These are phyloP conservation scores for Sugiyamaella grinbergsii DNA, from an alignment of 1,139 yeast genomes.

Conservation along the genomic window DNA sequence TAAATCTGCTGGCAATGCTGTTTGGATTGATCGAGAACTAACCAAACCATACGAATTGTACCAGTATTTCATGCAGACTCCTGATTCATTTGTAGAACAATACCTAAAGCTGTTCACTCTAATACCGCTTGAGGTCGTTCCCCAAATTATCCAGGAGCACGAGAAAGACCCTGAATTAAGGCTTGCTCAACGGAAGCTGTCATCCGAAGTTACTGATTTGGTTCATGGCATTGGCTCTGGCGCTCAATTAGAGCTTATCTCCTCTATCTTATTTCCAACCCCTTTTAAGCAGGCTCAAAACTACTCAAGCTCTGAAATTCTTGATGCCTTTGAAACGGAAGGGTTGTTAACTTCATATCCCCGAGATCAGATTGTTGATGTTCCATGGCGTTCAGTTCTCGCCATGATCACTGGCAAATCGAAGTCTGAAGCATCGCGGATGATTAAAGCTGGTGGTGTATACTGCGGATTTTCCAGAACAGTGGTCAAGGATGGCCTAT, in stretches of 20 bases:
- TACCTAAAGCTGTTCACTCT: constrained; percentile 78
- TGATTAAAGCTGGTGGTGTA: constrained; percentile 72
- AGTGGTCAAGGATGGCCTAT: constrained; percentile 51
- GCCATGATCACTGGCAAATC: constrained; percentile 47
- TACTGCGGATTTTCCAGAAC: constrained; percentile 68
- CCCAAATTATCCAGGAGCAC: constrained; percentile 56
- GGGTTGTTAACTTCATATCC: constrained; percentile 54
- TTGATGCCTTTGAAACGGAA: constrained; percentile 62
- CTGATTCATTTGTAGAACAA: constrained; percentile 73
- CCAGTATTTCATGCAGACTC: constrained; percentile 79
- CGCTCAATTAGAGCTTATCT: constrained; percentile 60
- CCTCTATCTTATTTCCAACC: constrained; percentile 63
- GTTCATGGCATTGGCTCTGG: constrained; percentile 84
- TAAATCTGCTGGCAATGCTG: constrained; percentile 95
- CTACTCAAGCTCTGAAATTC: constrained; percentile 52
- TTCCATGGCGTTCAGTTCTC: constrained; percentile 44
- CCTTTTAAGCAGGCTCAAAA: constrained; percentile 26
- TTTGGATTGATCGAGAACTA: constrained; percentile 71
- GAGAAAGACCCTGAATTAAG: constrained; percentile 60
- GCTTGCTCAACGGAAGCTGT: constrained; percentile 73
- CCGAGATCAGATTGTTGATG: constrained; percentile 44
- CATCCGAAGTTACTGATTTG: constrained; percentile 82
- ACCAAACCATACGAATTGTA: constrained; percentile 83
- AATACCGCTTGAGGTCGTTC: constrained; percentile 63
- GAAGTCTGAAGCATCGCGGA: constrained; percentile 61